A percentile compares a stretch with the other conserved stretches of the same genome.
Conservation (phyloP, 345 rosid genomes). For the Aquilaria yunnanensis region DNA sequence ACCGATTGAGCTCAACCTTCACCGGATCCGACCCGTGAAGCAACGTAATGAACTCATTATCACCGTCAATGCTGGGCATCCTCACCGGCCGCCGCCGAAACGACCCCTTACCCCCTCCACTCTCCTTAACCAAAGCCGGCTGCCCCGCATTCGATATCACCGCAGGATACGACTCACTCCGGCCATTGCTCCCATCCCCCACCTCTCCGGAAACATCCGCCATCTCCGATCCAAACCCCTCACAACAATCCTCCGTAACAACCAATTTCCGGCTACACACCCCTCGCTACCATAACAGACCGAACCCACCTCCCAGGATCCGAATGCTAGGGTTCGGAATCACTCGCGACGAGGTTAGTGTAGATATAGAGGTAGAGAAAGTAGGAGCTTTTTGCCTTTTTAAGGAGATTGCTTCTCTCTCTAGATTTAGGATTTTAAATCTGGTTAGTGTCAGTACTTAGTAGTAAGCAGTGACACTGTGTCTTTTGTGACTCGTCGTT, state of each 20-base stretch:
- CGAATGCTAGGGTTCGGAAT: slow-evolving; percentile 11
- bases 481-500: too few species aligned
- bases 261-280: too few species aligned
- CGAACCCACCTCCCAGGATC: slow-evolving; percentile 1
- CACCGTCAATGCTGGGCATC: slow-evolving; percentile 69
- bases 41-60: slow-evolving; percentile 66
- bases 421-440: too few species aligned
- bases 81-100: slow-evolving; percentile 64
- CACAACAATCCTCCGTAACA: neutral
- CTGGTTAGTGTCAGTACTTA: too few species aligned
- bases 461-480: too few species aligned
- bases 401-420: too few species aligned
- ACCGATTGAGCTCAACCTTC: slow-evolving; percentile 80
- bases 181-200: slow-evolving; percentile 20
- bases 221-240: slow-evolving; percentile 34
- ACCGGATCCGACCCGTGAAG: slow-evolving; percentile 96
- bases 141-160: slow-evolving; percentile 13
- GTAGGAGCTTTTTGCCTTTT: neutral
- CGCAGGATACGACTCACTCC: slow-evolving; percentile 21
- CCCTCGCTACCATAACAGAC: too few species aligned
- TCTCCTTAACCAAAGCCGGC: slow-evolving; percentile 53
- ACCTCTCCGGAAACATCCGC: slow-evolving; percentile 34
- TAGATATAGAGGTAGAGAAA: neutral
- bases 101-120: slow-evolving; percentile 35
- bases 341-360: neutral